Evolutionary conservation across 345 rosid genomes (phyloP), one percentile per base, ranked within the genome.

Genomic region (Camelina laxa): DNA sequence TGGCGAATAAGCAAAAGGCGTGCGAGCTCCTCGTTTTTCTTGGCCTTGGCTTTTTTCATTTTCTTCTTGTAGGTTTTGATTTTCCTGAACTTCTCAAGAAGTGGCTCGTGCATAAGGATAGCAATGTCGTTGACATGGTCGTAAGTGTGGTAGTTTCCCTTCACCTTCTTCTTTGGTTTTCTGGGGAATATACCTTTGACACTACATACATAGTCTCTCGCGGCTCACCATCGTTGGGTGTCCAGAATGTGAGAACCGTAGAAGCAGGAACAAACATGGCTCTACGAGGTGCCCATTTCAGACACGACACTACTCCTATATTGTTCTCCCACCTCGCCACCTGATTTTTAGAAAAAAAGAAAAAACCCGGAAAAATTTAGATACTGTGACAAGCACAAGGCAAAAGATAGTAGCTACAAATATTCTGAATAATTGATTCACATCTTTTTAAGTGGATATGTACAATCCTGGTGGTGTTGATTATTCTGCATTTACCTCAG

Each of bases 231-330:
- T 69, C 74, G 54, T 85, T 81, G 15, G 97, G 99, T 72, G 92
- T 92, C 98, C 98, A 95, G 69, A 90, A 88, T 15, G 97, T 87
- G 65, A 95, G 98, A 77, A 85, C 92, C 41, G 88, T 56, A 9
- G 97, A 88, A 33, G 97, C 98, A 55, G 96, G 96, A 21, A 82
- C 96, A 9, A 95, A 88, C 97, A 95, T 88, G 47, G 80, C 94
- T 49, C 98, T 81, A 16, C 93, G 93, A 57, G 97, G 98, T 49
- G 99, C 97, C 98, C 99, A 95, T 73, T 92, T 92, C 85, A 92
- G 80, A 84, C 96, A 89, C 5, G 94, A 78, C 35, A 89, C 78
- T 47, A 95, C 82, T 9, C 99, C 98, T 55, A 90, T 88, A 78
- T 87, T 85, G 81, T 89, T 89, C 61, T 85, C 87, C 99, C 94